Evolutionary conservation across 805 yeast species (phyloP).

Genomic region (Saccharomyces jurei): DNA sequence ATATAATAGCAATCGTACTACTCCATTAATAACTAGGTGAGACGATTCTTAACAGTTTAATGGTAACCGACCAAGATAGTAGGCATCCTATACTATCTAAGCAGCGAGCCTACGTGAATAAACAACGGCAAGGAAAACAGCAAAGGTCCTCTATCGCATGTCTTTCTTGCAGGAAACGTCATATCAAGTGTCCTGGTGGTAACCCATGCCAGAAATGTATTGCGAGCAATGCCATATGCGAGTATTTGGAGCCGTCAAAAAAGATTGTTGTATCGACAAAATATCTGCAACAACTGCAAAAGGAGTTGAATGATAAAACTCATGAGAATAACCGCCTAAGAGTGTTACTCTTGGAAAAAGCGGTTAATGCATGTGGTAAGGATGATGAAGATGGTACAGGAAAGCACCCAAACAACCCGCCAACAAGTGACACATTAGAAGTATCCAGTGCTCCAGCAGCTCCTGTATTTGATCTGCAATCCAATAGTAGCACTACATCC

Average conservation of each 20-base stretch:
- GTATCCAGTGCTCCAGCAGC: background rate
- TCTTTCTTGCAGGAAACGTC: constrained; percentile 60
- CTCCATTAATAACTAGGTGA: background rate
- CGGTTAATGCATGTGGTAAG: background rate
- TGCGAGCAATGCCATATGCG: constrained; percentile 50
- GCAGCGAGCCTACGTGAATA: background rate
- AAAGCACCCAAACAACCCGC: background rate
- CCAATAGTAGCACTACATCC: constrained; percentile 2
- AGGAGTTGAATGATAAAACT: constrained; percentile 56
- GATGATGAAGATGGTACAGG: background rate
- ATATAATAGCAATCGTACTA: background rate
- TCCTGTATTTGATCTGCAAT: background rate
- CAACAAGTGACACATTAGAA: background rate
- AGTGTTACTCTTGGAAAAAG: background rate
- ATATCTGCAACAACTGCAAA: constrained; percentile 58
- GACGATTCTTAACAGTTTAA: background rate
- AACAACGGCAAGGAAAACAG: constrained; percentile 6
- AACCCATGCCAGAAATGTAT: constrained; percentile 62
- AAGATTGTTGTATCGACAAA: constrained; percentile 67
- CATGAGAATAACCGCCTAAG: constrained; percentile 46
- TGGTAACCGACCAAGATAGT: background rate
- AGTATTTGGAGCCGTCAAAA: constrained; percentile 63
- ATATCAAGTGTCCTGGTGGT: constrained; percentile 72
- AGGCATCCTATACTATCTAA: background rate
- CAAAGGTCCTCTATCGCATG: constrained; percentile 35